Percentiles rank a stretch among this genome's conserved stretches.
These are phyloP conservation scores for Plenodomus lindquistii DNA, from an alignment of 2,329 filamentous ascomycete species.

Conservation along the genomic window DNA sequence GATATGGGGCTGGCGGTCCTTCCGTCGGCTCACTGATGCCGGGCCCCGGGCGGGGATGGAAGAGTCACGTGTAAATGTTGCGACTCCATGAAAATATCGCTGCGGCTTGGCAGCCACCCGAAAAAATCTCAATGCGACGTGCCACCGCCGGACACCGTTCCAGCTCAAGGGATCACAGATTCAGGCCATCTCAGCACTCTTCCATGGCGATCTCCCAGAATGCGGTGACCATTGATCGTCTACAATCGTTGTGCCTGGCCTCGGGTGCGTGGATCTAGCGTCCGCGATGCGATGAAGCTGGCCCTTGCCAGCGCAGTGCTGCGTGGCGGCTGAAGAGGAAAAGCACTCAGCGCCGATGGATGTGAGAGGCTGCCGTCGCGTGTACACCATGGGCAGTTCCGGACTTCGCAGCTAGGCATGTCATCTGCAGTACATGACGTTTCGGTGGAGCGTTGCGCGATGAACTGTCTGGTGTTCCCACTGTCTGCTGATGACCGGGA, in stretches of 20 bases:
- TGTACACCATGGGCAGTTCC: slow-evolving; percentile 3
- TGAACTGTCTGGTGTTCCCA: slow-evolving; percentile 6
- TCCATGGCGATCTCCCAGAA: neutral
- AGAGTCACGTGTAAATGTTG: too few relatives aligned
- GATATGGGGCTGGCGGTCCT: too few relatives aligned
- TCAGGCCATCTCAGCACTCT: neutral
- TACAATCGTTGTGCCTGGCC: slow-evolving; percentile 4
- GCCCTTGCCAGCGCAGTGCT: slow-evolving; percentile 14
- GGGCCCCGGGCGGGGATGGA: too few relatives aligned
- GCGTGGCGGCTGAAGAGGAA: neutral
- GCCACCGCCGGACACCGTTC: neutral
- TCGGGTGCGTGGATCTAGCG: slow-evolving; percentile 14
- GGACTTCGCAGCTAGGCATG: slow-evolving; percentile 5
- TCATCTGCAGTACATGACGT: slow-evolving; percentile 17
- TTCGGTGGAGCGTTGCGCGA: slow-evolving; percentile 6
- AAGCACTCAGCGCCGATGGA: neutral
- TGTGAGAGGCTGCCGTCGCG: neutral
- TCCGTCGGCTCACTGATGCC: too few relatives aligned
- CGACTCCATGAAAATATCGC: too few relatives aligned
- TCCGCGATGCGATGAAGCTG: slow-evolving; percentile 14
- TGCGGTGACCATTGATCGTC: slow-evolving; percentile 4
- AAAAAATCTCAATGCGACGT: neutral
- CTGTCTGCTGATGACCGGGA: slow-evolving; percentile 22
- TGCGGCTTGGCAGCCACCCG: neutral
- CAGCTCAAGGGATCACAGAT: neutral